Base-by-base conservation (phyloP, 1,139 yeast genomes). In the Hansenula lynferdii region DNA sequence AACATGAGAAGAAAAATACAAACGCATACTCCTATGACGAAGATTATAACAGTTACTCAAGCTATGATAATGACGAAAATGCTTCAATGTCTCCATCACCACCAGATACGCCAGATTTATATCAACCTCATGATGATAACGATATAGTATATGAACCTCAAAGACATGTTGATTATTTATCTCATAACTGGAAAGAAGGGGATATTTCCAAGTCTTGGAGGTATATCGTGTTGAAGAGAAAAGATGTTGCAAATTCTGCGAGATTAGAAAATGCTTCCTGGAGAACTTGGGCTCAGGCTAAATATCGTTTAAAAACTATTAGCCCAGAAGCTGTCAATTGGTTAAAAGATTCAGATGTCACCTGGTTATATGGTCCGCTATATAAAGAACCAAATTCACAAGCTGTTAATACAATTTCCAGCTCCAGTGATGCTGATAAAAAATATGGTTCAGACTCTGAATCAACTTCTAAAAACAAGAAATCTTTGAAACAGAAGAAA, bases 121-220 rank as follows among this genome's bases (percentile, higher is more conserved):
- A 63, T 27, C 56, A 63, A 24, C 85, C 87, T 14, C 89, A 85
- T 53, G 98, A 92, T 61, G 98, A 92, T 62, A 77, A 80, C 22
- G 95, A 85, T 52, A 71, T 90, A 28, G 75, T 75, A 38, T 76
- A 77, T 47, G 95, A 85, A 54, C 97, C 97, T 6, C 76, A 84
- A 35, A 75, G 82, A 38, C 97, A 90, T 56, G 98, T 92, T 14
- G 98, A 92, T 64, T 92, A 92, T 60, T 70, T 92, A 33, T 85
- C 96, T 6, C 96, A 92, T 58, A 76, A 92, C 57, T 92, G 98
- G 98, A 87, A 87, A 53, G 97, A 90, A 49, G 69, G 80, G 6
- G 98, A 92, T 59, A 86, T 92, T 29, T 85, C 95, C 12, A 85
- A 85, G 50, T 86, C 96, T 28, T 92, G 98, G 98, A 72, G 96